Evolutionary conservation across 768 basidiomycete species (phyloP).

Genomic region (Cyclocybe aegerita): DNA sequence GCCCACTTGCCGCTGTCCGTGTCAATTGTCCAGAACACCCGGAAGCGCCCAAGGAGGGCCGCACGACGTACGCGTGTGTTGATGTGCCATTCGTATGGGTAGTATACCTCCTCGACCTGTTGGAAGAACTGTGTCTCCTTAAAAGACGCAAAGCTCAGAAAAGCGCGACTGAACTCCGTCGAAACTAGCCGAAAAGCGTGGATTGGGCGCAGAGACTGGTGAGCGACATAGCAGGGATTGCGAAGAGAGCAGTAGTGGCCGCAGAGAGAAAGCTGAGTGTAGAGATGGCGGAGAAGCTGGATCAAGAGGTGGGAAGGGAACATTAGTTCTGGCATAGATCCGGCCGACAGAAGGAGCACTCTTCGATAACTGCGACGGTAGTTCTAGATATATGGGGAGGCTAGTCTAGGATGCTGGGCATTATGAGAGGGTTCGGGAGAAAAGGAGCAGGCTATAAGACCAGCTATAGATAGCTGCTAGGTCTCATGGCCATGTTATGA

Average conservation of each 20-base stretch:
- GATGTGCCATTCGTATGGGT: conserved; percentile 31
- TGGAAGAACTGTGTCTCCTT: background rate
- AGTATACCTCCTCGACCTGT: conserved; percentile 9
- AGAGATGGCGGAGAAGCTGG: background rate
- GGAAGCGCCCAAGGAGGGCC: conserved; percentile 22
- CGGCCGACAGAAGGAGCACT: too few species aligned
- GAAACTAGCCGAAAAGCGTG: conserved; percentile 1
- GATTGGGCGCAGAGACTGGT: background rate
- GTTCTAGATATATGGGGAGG: too few species aligned
- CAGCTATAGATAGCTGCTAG: too few species aligned
- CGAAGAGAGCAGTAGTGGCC: conserved; percentile 11
- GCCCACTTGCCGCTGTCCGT: conserved; percentile 22
- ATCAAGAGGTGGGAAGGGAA: too few species aligned
- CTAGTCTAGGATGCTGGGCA: too few species aligned
- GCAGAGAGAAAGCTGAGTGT: background rate
- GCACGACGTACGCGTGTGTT: conserved; percentile 25
- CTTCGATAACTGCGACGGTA: too few species aligned
- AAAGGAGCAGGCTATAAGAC: too few species aligned
- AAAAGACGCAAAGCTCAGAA: background rate
- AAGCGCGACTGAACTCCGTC: background rate
- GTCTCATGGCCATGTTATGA: too few species aligned
- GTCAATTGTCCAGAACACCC: conserved; percentile 25
- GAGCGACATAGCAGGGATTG: conserved; percentile 1
- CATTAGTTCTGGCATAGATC: too few species aligned
- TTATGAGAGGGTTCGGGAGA: too few species aligned